These are phyloP conservation scores for Stephania japonica DNA, from an alignment of 164 flowering plant genomes.

Conservation along the genomic window DNA sequence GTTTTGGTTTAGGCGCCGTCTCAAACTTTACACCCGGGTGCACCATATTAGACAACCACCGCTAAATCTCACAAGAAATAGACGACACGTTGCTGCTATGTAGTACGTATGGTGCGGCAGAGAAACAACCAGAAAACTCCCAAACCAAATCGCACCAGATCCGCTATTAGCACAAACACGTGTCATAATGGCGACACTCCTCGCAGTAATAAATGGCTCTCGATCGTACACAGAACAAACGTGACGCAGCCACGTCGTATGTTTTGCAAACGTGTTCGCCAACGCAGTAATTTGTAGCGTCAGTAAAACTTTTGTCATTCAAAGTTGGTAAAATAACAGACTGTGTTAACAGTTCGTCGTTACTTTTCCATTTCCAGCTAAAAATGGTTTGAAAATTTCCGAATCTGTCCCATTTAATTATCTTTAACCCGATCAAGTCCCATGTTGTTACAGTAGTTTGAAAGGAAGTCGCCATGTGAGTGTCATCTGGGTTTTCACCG, in stretches of 20 bases:
- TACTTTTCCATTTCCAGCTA: background rate
- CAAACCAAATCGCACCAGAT: background rate
- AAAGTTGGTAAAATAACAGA: background rate
- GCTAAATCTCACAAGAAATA: no score
- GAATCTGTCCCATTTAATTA: background rate
- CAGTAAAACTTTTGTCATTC: no score
- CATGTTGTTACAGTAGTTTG: background rate
- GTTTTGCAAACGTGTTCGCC: background rate
- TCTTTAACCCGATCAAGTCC: background rate
- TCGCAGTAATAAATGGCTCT: background rate
- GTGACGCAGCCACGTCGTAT: background rate
- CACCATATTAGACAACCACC: no score
- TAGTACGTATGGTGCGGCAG: background rate
- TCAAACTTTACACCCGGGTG: no score
- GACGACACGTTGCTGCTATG: no score
- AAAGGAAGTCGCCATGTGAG: background rate
- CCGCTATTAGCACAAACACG: background rate
- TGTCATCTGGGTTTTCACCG: background rate
- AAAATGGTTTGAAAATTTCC: background rate
- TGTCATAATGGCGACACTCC: background rate
- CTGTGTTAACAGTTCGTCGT: background rate
- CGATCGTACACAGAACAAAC: background rate
- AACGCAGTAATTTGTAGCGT: no score
- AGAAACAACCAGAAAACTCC: background rate
- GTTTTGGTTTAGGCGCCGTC: no score